Evolutionary conservation across 306 rosid species (phyloP), one percentile per base, ranked within the genome.

Genomic region (Pyrus betulifolia): DNA sequence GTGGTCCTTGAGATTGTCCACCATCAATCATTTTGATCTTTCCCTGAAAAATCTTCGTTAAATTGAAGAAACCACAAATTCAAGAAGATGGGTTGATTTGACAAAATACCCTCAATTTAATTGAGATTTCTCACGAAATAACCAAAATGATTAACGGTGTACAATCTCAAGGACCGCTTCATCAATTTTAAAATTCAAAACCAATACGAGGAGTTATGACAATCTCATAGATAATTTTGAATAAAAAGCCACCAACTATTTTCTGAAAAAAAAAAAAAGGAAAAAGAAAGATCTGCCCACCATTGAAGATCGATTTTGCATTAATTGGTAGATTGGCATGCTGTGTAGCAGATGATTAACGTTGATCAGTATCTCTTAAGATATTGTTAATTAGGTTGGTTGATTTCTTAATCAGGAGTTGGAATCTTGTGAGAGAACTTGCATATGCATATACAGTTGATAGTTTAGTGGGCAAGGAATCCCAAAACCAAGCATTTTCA

Each of bases 281-380:
- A 14, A 46, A 14, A 0, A 46, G 1, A 45, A 45, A 44, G 13
- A 45, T 49, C 8, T 15, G 55, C 21, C 55, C 19, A 23, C 23
- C 3, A 59, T 73, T 25, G 57, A 40, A 58, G 35, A 8, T 65
- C 49, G 13, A 28, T 64, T 4, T 74, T 74, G 70, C 61, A 62
- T 74, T 74, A 45, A 62, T 74, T 30, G 67, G 69, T 40, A 74
- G 61, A 31, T 62, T 74, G 61, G 70, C 33, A 28, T 46, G 78
- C 22, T 62, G 46, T 74, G 46, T 62, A 27, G 11, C 64, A 27
- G 46, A 45, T 21, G 70, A 44, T 45, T 45, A 61, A 62, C 64
- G 64, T 17, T 74, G 10, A 30, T n/a, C 22, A 21, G 25, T 59
- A 18, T 68, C 13, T 17, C 40, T 27, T 33, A 72, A 3, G 52